Percentiles rank a stretch among this genome's conserved stretches.
phyloP scores from a whole-genome alignment of 345 rosid species.

The Gossypium thurberi region DNA sequence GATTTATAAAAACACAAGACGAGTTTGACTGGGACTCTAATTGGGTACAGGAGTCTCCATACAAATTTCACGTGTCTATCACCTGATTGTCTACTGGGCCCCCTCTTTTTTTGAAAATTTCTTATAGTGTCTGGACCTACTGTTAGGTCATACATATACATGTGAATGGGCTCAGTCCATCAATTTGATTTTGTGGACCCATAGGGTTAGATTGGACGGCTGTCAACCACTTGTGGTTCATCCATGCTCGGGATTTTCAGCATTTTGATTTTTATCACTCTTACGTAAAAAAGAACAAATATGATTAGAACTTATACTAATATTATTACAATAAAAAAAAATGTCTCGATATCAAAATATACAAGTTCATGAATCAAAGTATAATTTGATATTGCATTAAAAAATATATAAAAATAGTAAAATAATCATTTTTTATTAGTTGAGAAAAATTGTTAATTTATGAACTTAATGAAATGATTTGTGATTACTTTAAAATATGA shows the following conservation, averaged over 20 bases:
- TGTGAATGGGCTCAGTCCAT: constrained; percentile 15
- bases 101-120: background rate
- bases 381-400: too few relatives aligned
- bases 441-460: too few relatives aligned
- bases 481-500: too few relatives aligned
- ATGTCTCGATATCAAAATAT: too few relatives aligned
- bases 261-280: too few relatives aligned
- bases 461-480: too few relatives aligned
- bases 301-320: too few relatives aligned
- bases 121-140: constrained; percentile 9
- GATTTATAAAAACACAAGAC: background rate
- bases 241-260: too few relatives aligned
- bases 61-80: constrained; percentile 1
- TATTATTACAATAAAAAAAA: rapidly evolving
- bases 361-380: too few relatives aligned
- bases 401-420: too few relatives aligned
- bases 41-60: background rate
- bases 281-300: rapidly evolving
- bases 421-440: too few relatives aligned
- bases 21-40: background rate
- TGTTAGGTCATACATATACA: constrained; percentile 16
- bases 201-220: background rate
- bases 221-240: constrained; percentile 6
- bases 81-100: background rate
- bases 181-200: constrained; percentile 17